Conservation (phyloP, 768 basidiomycete genomes). For the Psilocybe azurescens region DNA sequence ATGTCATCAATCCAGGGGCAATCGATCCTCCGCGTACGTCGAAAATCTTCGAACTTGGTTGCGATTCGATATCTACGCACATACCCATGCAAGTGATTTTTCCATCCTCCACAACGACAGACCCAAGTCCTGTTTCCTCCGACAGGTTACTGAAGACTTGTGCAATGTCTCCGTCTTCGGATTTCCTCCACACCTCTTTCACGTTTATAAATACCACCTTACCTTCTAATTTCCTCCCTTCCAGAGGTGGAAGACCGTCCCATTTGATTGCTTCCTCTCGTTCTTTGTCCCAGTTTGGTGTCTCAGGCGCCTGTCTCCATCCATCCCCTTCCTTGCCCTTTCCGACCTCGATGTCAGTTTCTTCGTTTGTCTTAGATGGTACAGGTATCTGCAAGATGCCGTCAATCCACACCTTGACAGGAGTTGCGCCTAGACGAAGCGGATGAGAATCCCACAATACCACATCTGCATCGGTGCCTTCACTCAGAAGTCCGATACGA, state of each 20-base stretch:
- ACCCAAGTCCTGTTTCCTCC: slow-evolving; percentile 28
- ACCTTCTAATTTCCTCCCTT: slow-evolving; percentile 37
- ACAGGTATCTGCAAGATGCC: slow-evolving; percentile 74
- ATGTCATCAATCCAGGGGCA: slow-evolving; percentile 66
- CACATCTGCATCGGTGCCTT: slow-evolving; percentile 70
- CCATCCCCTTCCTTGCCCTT: slow-evolving; percentile 48
- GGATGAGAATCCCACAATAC: slow-evolving; percentile 83
- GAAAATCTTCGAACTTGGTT: slow-evolving; percentile 38
- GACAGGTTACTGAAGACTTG: slow-evolving; percentile 32
- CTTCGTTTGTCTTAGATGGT: slow-evolving; percentile 42
- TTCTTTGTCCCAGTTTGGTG: slow-evolving; percentile 71
- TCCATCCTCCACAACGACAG: slow-evolving; percentile 54
- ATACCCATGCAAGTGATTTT: slow-evolving; percentile 55
- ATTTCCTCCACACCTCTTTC: slow-evolving; percentile 48
- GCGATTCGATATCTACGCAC: slow-evolving; percentile 30
- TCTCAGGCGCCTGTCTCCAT: slow-evolving; percentile 52
- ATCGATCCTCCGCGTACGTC: slow-evolving; percentile 75
- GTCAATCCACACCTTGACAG: slow-evolving; percentile 82
- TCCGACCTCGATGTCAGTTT: slow-evolving; percentile 47
- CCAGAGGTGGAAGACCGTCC: slow-evolving; percentile 74
- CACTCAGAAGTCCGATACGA: slow-evolving; percentile 66
- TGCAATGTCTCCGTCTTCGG: slow-evolving; percentile 34
- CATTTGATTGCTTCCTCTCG: slow-evolving; percentile 60
- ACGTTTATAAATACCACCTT: slow-evolving; percentile 73
- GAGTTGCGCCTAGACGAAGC: slow-evolving; percentile 74